These are phyloP conservation scores for Lepidium sativum DNA, from an alignment of 345 rosid species.

Conservation along the genomic window DNA sequence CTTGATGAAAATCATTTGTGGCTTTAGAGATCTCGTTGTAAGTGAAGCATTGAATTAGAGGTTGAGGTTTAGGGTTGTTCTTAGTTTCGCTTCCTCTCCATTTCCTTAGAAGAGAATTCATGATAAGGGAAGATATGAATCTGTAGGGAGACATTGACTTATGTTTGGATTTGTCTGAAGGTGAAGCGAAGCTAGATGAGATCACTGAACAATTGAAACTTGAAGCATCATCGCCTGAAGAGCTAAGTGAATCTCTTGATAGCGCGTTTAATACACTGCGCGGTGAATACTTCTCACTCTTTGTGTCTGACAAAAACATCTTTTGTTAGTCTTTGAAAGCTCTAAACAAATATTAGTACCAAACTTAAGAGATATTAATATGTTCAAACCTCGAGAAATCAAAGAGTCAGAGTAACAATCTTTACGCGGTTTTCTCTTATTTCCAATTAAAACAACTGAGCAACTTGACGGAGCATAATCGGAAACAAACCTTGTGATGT, in stretches of 20 bases:
- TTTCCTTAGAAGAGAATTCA: slow-evolving; percentile 49
- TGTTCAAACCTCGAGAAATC: slow-evolving; percentile 34
- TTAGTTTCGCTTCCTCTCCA: slow-evolving; percentile 28
- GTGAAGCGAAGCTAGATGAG: slow-evolving; percentile 33
- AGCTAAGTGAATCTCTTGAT: slow-evolving; percentile 42
- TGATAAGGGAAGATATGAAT: slow-evolving; percentile 41
- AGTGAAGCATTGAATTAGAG: slow-evolving; percentile 58
- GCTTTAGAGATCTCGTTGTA: slow-evolving; percentile 66
- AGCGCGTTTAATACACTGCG: slow-evolving; percentile 45
- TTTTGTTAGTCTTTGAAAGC: not conserved
- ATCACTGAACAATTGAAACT: slow-evolving; percentile 41
- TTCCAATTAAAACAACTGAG: slow-evolving; percentile 60
- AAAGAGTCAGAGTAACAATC: slow-evolving; percentile 23
- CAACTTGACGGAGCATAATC: slow-evolving; percentile 55
- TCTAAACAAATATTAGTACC: not conserved
- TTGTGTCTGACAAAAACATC: not conserved
- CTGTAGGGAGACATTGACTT: slow-evolving; percentile 40
- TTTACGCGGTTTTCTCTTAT: slow-evolving; percentile 20
- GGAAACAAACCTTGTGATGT: slow-evolving; percentile 41
- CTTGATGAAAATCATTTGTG: slow-evolving; percentile 59
- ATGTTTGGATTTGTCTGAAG: slow-evolving; percentile 23
- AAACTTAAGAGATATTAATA: not conserved
- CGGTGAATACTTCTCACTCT: slow-evolving; percentile 40
- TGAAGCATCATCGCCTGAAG: slow-evolving; percentile 49
- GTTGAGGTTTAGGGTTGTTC: slow-evolving; percentile 34